Evolutionary conservation across 2,329 filamentous ascomycete species (phyloP).

Genomic region (Dactylellina leptospora): DNA sequence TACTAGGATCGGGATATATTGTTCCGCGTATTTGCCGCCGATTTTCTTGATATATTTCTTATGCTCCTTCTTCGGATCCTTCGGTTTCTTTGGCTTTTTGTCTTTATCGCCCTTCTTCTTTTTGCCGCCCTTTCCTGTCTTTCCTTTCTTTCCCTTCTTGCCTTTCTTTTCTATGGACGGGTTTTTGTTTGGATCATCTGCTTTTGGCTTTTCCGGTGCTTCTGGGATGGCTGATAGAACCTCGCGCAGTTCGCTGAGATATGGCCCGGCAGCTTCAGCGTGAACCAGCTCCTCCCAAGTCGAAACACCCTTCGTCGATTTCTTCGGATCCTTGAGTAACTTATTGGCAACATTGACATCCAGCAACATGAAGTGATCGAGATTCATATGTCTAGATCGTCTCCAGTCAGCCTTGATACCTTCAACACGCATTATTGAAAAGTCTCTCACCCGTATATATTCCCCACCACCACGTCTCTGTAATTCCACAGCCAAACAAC

Average conservation of each 20-base stretch:
- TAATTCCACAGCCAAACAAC: slow-evolving; percentile 89
- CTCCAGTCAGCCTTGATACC: not conserved
- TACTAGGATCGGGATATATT: slow-evolving; percentile 82
- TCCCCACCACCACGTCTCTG: slow-evolving; percentile 83
- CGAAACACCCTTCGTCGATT: slow-evolving; percentile 15
- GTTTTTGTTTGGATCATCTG: slow-evolving; percentile 58
- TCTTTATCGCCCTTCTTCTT: slow-evolving; percentile 60
- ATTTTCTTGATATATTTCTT: slow-evolving; percentile 71
- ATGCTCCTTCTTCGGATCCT: slow-evolving; percentile 63
- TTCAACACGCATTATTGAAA: not conserved
- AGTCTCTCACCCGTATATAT: slow-evolving; percentile 69
- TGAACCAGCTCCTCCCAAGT: slow-evolving; percentile 37
- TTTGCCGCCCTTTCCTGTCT: slow-evolving; percentile 54
- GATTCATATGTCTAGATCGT: slow-evolving; percentile 83
- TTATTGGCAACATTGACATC: slow-evolving; percentile 70
- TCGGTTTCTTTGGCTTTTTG: slow-evolving; percentile 67
- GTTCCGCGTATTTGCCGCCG: slow-evolving; percentile 82
- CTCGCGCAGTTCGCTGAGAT: slow-evolving; percentile 48
- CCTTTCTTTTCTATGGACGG: slow-evolving; percentile 39
- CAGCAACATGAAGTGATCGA: slow-evolving; percentile 94
- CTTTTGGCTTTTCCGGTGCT: slow-evolving; percentile 50
- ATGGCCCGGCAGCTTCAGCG: slow-evolving; percentile 25
- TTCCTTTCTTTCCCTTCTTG: slow-evolving; percentile 57
- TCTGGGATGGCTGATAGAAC: slow-evolving; percentile 46
- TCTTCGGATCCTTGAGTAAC: slow-evolving; percentile 53